Base-by-base conservation (phyloP, 108 stramenopile species). In the Skeletonema menzelii region DNA sequence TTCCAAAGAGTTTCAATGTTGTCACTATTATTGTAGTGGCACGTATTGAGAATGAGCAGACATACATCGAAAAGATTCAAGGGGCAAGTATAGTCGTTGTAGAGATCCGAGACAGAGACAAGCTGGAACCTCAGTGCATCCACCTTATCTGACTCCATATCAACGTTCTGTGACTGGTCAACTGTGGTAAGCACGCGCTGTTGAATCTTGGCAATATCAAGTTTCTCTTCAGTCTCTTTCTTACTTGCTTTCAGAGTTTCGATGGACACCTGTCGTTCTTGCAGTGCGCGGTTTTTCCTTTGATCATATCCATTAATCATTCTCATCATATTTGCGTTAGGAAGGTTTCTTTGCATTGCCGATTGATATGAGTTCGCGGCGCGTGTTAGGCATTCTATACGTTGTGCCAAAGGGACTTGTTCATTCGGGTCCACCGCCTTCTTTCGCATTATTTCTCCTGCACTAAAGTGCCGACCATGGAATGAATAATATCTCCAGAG, bases 161-260 rank as follows among this genome's bases (percentile, higher is more conserved):
- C 44, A 8, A 65, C 57, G 32, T 83, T 85, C 31, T 80, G 65
- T 3, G 85, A 79, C 19, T 82, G 83, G 19, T 68, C 59, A 3
- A 93, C 83, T n/a, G 83, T 70, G 10, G 82, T 70, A 14, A 93
- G 82, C 17, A 94, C 56, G 3, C 83, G 86, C 13, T 78, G 65
- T 62, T 96, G 96, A 27, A 96, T 68, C 5, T 65, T 75, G 12
- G 93, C 92, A 65, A 96, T 72, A 30, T 87, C 83, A 19, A 96
- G 74, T 15, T 73, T 61, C 61, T 94, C 93, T 24, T 75, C 63
- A 24, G 78, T 73, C 66, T 82, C 63, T 14, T 53, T 78, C 37
- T 72, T 67, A 30, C 75, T 75, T 11, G 44, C 61, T 32, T 74
- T 59, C 32, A 90, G 59, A 17, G 65, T 62, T 31, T 83, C 75